Evolutionary conservation across 495 filamentous ascomycete genomes (phyloP).

Genomic region (Aspergillus ellipticus): DNA sequence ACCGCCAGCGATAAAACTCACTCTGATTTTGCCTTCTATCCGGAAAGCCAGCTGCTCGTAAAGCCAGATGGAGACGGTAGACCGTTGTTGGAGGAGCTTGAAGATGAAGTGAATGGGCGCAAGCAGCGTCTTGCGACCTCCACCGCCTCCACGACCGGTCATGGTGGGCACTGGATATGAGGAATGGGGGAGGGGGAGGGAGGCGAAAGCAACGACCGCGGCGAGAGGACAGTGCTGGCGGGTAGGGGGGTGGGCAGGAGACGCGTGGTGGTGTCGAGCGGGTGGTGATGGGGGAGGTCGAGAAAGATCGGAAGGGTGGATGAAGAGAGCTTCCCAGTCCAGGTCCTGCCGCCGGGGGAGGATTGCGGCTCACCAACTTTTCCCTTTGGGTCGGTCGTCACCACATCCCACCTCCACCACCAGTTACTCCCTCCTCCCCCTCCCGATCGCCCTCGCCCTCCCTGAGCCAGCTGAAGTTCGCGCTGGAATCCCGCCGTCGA

Average conservation of each 20-base stretch:
- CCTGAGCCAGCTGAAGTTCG: conserved; percentile 7
- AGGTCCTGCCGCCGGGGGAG: conserved; percentile 6
- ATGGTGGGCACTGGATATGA: conserved; percentile 47
- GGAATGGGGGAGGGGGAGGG: conserved; percentile 9
- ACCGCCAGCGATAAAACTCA: conserved; percentile 28
- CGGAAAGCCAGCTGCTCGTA: conserved; percentile 92
- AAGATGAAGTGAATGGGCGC: conserved; percentile 99
- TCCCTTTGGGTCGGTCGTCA: conserved; percentile 27
- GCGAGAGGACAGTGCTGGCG: neutral
- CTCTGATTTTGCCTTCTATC: conserved; percentile 92
- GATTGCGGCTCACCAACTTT: conserved; percentile 29
- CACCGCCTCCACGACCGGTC: conserved; percentile 72
- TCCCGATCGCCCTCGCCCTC: conserved; percentile 16
- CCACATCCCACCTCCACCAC: conserved; percentile 39
- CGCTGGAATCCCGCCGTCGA: neutral
- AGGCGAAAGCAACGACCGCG: neutral
- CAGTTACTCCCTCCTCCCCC: conserved; percentile 6
- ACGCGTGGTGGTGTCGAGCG: conserved; percentile 7
- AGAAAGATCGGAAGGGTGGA: conserved; percentile 5
- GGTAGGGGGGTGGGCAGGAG: neutral
- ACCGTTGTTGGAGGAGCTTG: conserved; percentile 85
- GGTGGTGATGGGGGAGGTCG: neutral
- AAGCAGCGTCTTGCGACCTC: conserved; percentile 84
- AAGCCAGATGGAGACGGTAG: conserved; percentile 89
- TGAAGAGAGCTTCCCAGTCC: conserved; percentile 13